Evolutionary conservation across 305 asterid genomes (phyloP), one percentile per base, ranked within the genome.

Genomic region (Coffea humblotiana): DNA sequence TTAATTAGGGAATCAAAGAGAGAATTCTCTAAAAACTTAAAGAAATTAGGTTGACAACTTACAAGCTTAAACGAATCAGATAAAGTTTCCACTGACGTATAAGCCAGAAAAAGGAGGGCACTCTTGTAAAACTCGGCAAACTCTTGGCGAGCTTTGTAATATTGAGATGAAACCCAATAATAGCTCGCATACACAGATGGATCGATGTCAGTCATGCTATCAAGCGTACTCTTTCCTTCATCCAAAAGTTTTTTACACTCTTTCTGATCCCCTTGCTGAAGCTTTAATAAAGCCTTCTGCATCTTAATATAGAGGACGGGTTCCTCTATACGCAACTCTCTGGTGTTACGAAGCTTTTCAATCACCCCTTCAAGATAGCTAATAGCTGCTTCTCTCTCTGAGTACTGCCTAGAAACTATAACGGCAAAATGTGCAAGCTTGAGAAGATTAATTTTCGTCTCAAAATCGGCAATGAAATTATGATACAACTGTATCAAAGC

Each of bases 201-300:
- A 88, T 94, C 99, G 77, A 96, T 93, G 85, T 94, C 99, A 29
- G 99, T 96, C 97, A 96, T 92, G 87, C 97, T 94, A 86, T 96
- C 97, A 72, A 96, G 89, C 56, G 97, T 90, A 79, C 88, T 87
- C 90, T 94, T 96, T 49, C 99, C 99, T 79, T 92, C 97, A 0
- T 92, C 97, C 69, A 96, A 77, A 79, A 94, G 95, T 54, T 88
- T 90, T 84, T 94, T 96, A 92, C 96, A 89, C 82, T 89, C 97
- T 74, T 92, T 96, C 65, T 89, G 83, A 79, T 90, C 90, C 82
- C 95, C 97, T 84, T 89, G 93, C 83, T 94, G 97, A 80, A 96
- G 98, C 89, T 94, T 90, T 65, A 87, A 90, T 48, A 83, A 52
- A 80, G 91, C 94, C 72, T 92, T 94, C 90, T 96, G 99, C 97